Evolutionary conservation across 805 yeast genomes (phyloP), one percentile per base, ranked within the genome.

Genomic region (Zygoascus bituminiphila): DNA sequence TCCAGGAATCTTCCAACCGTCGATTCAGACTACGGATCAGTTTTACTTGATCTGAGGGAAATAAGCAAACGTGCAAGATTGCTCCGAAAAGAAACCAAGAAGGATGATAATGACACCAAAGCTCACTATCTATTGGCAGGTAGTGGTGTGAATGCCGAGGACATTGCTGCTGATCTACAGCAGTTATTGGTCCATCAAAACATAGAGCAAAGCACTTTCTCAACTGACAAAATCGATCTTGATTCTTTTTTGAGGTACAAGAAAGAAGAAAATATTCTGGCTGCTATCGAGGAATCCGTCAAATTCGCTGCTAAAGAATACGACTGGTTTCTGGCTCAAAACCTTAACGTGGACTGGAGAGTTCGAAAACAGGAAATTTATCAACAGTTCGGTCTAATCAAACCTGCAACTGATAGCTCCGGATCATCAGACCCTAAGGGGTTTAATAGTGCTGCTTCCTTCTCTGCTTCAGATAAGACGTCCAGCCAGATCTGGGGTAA

Each of bases 101-200:
- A 54, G 12, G 60, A 63, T 25, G 63, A 65, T 40, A 69, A 67
- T 46, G 69, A 62, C 46, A 64, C 73, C 12, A 68, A 66, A 46
- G 73, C 73, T 46, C 98, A 93, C 61, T 93, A 93, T 63, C 69
- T 93, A 36, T 70, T 91, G 40, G 96, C 96, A 5, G 85, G 89
- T 1, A 83, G 91, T 59, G 97, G 97, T 1, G 76, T 88, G 46
- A 80, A 86, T 38, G 82, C 91, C 45, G 95, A 87, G 57, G 93
- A 87, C 49, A 79, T 89, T 36, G 88, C 85, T 54, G 51, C 67
- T 64, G 63, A 75, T 56, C 61, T 74, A 51, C 71, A 73, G 44
- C 56, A 75, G 35, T 62, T 74, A 50, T 66, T 68, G 39, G 50
- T 64, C 50, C 50, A 61, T 46, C 53, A 61, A 48, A 51, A 52